Base-by-base conservation (phyloP, 2,329 filamentous ascomycete species). In the Fusarium compactum region DNA sequence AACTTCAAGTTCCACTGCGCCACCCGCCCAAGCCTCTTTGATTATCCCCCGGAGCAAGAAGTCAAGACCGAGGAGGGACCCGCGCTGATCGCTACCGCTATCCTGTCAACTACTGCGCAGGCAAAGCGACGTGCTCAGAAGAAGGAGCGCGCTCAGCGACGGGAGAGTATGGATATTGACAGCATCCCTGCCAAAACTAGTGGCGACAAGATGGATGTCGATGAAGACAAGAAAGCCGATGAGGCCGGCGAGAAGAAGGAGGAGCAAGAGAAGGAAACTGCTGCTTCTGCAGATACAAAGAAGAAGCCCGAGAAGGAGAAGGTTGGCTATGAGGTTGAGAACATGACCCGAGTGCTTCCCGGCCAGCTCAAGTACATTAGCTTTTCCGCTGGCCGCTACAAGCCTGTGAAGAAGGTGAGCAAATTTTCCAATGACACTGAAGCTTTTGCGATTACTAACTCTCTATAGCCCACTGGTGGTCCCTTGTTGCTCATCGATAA, bases 291-390 rank as follows among this genome's bases (percentile, higher is more conserved):
- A 41, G 88, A 91, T 16, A 83, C 85, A 40, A 97, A 95, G 88
- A 97, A 97, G 87, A 97, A 96, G 86, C 84, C 85, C 1, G 94
- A 98, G 82, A 97, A 96, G 85, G 96, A 99, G 84, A 98, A 97
- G 88, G 88, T 97, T 63, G 96, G 96, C 73, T 98, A 96, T 79
- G 94, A 98, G 70, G 88, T 99, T 67, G 93, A 96, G 78, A 99
- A 99, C 85, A 97, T 99, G 94, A 97, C 92, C 58, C 89, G 96
- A 75, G 94, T 99, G 38, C 88, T 99, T 50, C 96, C 95, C 2
- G 89, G 90, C 48, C 96, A 99, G 83, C 88, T 98, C 77, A 97
- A 97, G 85, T 98, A 95, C 80, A 93, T 99, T 77, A 97, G 90
- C 80, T 97, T 99, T 86, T 90, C 93, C 51, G 89, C 93, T 69